These are phyloP conservation scores for Rosellinia necatrix DNA, from an alignment of 2,329 filamentous ascomycete species.

Conservation along the genomic window DNA sequence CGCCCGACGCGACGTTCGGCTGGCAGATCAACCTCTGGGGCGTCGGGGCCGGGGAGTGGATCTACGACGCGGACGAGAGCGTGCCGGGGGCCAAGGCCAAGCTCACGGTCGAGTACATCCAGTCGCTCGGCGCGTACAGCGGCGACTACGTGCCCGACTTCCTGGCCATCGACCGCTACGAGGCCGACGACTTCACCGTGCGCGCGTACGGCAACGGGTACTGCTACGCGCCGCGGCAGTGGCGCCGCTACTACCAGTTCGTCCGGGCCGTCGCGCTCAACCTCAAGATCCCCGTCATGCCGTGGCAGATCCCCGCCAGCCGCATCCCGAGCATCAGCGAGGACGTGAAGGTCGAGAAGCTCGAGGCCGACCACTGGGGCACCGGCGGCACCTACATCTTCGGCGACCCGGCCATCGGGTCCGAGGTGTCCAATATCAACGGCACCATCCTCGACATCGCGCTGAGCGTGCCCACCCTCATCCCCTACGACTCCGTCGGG, in stretches of 20 bases:
- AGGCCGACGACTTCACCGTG: constrained; percentile 1
- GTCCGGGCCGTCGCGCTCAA: neutral
- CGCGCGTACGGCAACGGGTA: neutral
- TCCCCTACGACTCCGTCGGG: neutral
- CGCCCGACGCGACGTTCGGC: no score
- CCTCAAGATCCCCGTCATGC: neutral
- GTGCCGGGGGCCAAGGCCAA: no score
- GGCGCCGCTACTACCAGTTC: neutral
- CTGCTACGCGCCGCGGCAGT: neutral
- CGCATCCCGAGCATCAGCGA: neutral
- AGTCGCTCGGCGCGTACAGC: no score
- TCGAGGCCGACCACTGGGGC: neutral
- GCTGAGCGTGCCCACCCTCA: neutral
- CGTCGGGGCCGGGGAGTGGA: no score
- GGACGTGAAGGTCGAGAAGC: neutral
- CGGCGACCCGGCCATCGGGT: neutral
- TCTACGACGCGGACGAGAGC: no score
- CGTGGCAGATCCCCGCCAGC: neutral
- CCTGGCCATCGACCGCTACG: constrained; percentile 1
- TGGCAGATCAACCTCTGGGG: no score
- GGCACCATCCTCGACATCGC: neutral
- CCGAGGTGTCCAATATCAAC: neutral
- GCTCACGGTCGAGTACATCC: no score
- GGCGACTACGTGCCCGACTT: no score
- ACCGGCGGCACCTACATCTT: constrained; percentile 2